Base-by-base conservation (phyloP, 176 grass and related monocot genomes). In the Dendrocalamus sinicus region DNA sequence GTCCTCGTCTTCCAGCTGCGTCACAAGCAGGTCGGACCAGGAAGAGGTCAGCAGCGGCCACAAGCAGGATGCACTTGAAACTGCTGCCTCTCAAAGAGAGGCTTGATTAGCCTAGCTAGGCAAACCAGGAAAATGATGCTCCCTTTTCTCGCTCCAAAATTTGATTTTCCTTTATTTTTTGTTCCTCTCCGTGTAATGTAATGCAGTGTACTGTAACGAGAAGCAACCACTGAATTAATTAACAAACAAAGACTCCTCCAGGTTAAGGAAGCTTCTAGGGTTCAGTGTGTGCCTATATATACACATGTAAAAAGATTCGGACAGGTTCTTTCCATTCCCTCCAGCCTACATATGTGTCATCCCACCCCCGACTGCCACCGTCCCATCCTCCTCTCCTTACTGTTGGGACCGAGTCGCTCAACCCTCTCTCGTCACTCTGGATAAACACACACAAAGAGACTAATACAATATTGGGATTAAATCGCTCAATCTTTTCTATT, bases 1-100 rank as follows among this genome's bases (percentile, higher is more conserved):
- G 15, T 17, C 89, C 35, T 92, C 93, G 22, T 73, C 81, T 28
- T 83, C 83, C 86, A 95, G 93, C 88, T 95, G 93, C 82, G 79
- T 92, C 76, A 92, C 93, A 19, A 81, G 92, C 44, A 43, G 87
- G 30, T 86, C 80, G 1, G 83, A 86, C 83, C 85, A 87, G 70
- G 90, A 87, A 26, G 93, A 95, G 76, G 89, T 90, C 81, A 92
- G 83, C 93, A 86, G 90, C 62, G 1, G 11, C 48, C 58, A 67
- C 26, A 45, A 57, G 19, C 28, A 47, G 61, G 55, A 32, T 62
- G 30, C 30, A 76, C 40, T 58, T 67, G 66, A 63, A 35, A 52
- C 50, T 52, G 63, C 50, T 52, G 78, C 84, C 73, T 90, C 64
- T 86, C 78, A 17, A 86, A 90, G 72, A 90, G 84, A 90, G 79